Evolutionary conservation across 1,139 yeast species (phyloP), one percentile per base, ranked within the genome.

Genomic region (Saccharomycopsis hybrid): DNA sequence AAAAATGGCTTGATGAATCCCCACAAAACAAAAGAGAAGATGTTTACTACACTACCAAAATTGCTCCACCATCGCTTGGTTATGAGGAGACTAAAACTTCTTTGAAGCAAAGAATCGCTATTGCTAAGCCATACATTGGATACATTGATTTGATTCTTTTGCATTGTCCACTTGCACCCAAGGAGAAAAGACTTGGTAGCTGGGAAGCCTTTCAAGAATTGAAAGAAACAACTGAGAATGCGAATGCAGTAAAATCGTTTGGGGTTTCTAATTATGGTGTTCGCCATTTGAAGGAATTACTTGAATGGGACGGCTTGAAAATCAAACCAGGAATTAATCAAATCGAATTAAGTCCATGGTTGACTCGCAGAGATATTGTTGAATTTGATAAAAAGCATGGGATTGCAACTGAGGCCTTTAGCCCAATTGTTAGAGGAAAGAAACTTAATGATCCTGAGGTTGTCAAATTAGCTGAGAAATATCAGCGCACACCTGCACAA

Each of bases 341-440:
- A 69, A 85, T 89, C 63, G 97, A 89, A 72, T 92, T 85, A 68
- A 96, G 88, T 67, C 96, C 96, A 58, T 88, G 86, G 73, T 74
- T 88, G 65, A 86, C 85, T 58, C 96, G 88, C 63, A 69, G 65
- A 41, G 84, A 84, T 54, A 70, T 86, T 54, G 65, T 77, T 51
- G 76, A 74, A 37, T 83, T 64, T 63, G 71, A 78, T 62, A 68
- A 73, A 55, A 53, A 66, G 39, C 59, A 74, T 35, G 70, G 65
- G 28, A 69, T 75, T 48, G 55, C 65, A 13, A 60, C 71, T 11
- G 81, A 77, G 59, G 85, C 84, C 0, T 78, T 76, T 59, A 68
- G 78, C 35, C 83, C 85, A n/a, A 67, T 77, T 60, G 76, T 79
- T 1, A 72, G 66, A 55, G 81, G 75, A n/a, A 55, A 56, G 39